Percentiles rank a stretch among this genome's conserved stretches.
Conservation (phyloP, 176 grass and related monocot species). For the Canna indica region DNA sequence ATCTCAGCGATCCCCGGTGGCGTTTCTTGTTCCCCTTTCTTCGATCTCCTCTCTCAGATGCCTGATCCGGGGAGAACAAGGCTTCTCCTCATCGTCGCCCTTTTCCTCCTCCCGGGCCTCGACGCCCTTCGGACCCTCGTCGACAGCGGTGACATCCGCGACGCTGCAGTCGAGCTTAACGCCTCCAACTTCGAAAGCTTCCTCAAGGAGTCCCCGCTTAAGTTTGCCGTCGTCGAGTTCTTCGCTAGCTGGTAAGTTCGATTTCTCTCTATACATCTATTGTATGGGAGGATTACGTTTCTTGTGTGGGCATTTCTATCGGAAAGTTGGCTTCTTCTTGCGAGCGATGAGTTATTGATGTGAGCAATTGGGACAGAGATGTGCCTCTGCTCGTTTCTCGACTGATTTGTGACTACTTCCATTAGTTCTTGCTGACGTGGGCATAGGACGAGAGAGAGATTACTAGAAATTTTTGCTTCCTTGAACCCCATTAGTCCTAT, state of each 20-base stretch:
- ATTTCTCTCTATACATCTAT: conserved; percentile 7
- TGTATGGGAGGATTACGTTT: not conserved
- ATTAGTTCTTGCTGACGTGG: not conserved
- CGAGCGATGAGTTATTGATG: not conserved
- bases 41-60: not conserved
- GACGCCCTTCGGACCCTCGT: conserved; percentile 51
- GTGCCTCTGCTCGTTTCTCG: not conserved
- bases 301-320: not conserved
- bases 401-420: not conserved
- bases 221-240: conserved; percentile 95
- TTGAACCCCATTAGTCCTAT: not conserved
- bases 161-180: conserved; percentile 80
- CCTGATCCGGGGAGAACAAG: not conserved
- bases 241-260: conserved; percentile 71
- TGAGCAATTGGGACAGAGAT: not conserved
- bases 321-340: not conserved
- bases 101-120: conserved; percentile 13
- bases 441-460: not conserved
- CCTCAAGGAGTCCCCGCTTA: conserved; percentile 46
- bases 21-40: not conserved
- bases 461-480: not conserved
- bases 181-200: conserved; percentile 52
- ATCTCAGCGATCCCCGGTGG: not conserved
- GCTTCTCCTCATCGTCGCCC: not conserved
- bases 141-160: conserved; percentile 22